Evolutionary conservation across 129 eudicot genomes (phyloP).

Genomic region (sunflower (Helianthus annuus)): HanXRQr2.0-SUNRISE NC_035442.2:6200969-6201468

Average conservation of each 20-base stretch:
- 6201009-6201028: slow-evolving; percentile 21
- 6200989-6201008: slow-evolving; percentile 69
- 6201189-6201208: slow-evolving; percentile 25
- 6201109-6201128: slow-evolving; percentile 19
- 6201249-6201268: too few species aligned
- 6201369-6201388: too few species aligned
- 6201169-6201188: slow-evolving; percentile 7
- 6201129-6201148: slow-evolving; percentile 18
- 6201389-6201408: too few species aligned
- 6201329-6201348: too few species aligned
- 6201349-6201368: too few species aligned
- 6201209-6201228: slow-evolving; percentile 20
- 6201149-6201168: slow-evolving; percentile 21
- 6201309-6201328: too few species aligned
- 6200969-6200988: slow-evolving; percentile 62
- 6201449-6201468: too few species aligned
- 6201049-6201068: slow-evolving; percentile 24
- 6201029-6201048: slow-evolving; percentile 18
- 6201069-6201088: slow-evolving; percentile 20
- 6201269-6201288: too few species aligned
- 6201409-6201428: too few species aligned
- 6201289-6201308: too few species aligned
- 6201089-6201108: slow-evolving; percentile 23
- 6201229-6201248: slow-evolving; percentile 23
- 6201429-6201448: too few species aligned